Evolutionary conservation across 495 filamentous ascomycete species (phyloP).

Genomic region (Neurospora sp.): DNA sequence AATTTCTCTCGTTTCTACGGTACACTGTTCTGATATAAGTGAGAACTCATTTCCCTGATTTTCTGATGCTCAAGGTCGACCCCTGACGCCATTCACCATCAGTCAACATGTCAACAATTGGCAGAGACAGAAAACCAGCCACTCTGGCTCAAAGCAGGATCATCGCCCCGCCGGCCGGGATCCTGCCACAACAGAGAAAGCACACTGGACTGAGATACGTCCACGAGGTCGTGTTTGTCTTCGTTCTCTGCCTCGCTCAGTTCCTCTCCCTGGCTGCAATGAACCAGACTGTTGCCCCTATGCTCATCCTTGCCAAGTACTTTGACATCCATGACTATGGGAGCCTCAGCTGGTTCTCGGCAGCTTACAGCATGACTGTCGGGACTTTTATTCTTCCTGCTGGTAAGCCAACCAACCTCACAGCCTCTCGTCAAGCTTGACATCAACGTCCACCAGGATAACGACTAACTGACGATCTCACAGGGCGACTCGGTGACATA

Average conservation of each 20-base stretch:
- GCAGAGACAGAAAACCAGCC: background rate
- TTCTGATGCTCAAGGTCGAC: background rate
- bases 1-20: background rate
- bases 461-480: background rate
- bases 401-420: conserved; percentile 3
- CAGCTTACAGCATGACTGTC: conserved; percentile 46
- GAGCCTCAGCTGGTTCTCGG: conserved; percentile 38
- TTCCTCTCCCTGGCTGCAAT: conserved; percentile 13
- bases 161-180: background rate
- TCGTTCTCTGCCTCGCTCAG: conserved; percentile 14
- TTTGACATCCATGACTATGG: conserved; percentile 34
- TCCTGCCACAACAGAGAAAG: background rate
- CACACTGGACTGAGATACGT: background rate
- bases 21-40: background rate
- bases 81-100: background rate
- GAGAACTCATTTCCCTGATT: background rate
- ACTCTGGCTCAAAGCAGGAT: background rate
- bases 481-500: conserved; percentile 53
- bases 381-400: conserved; percentile 56
- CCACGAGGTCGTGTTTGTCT: conserved; percentile 6
- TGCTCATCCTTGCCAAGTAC: conserved; percentile 28
- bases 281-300: conserved; percentile 13
- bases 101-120: background rate
- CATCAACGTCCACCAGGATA: background rate
- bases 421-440: background rate